Base-by-base conservation (phyloP, 2,329 filamentous ascomycete genomes). In the Lasiodiplodia sp. region DNA sequence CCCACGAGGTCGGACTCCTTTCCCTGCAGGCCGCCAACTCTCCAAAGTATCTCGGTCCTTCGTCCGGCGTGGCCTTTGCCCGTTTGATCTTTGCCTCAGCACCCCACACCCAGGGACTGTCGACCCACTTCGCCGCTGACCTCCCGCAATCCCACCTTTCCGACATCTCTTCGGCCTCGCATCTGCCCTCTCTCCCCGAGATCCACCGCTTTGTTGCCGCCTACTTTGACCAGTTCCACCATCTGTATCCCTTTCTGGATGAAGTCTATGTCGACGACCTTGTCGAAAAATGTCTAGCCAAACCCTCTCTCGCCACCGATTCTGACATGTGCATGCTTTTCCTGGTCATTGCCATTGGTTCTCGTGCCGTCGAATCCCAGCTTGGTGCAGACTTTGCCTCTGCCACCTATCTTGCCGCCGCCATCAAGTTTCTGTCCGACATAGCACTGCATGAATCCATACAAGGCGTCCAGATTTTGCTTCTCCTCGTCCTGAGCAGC, bases 61-160 rank as follows among this genome's bases (percentile, higher is more conserved):
- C 86, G 0, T 87, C 85, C 47, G 86, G 86, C 1, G 86, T 85
- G 68, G 86, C 86, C 52, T 79, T 87, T 14, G 84, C 85, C 2
- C 82, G 83, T 0, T 76, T 86, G 2, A 80, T 87, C 71, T 79
- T 87, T 14, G 77, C 80, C 25, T 80, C 63, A 3, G 63, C 63
- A 16, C 63, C 63, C 3, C 63, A 66, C 7, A 77, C 8, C 34
- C 63, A 66, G 11, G 63, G 63, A 23, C 63, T 66, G 14, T 55
- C 63, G 18, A 66, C 63, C 79, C 6, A 75, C 78, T 18, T 66
- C 77, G 70, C 63, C 31, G 47, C 47, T 49, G 38, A 37, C 64
- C 49, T 64, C 40, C 55, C 58, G 28, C 58, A 34, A 49, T 18
- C 44, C 10, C 28, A 51, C 10, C 56, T 47, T 44, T 37, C 66